Base-by-base conservation (phyloP, 2,329 filamentous ascomycete genomes). In the Fusarium nurragi region DNA sequence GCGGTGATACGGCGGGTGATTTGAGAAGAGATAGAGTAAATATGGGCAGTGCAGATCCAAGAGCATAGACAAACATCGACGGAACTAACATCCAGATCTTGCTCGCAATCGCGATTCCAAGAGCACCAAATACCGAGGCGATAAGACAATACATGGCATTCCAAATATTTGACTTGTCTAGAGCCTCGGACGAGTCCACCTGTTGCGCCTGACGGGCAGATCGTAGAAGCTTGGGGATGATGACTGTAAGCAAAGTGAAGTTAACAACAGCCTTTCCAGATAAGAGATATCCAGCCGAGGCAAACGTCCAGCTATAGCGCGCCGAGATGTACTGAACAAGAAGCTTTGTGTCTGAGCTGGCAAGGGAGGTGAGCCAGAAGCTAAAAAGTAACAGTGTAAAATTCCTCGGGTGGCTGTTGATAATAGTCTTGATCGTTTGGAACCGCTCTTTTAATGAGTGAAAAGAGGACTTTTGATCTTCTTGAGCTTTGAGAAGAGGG, bases 321-420 rank as follows among this genome's bases (percentile, higher is more conserved):
- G 78, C 82, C 0, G 82, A 84, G 61, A 84, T 83, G 63, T 83
- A 84, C 55, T 83, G 81, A 3, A 81, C 76, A 8, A 84, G 74
- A 1, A 84, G 75, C 54, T 83, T 84, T 16, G 81, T 84, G 60
- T 84, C 82, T 21, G 81, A 81, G 69, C 80, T 83, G 7, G 81
- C 82, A 16, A 84, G 75, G 13, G 81, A 80, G 2, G 81, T 80
- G 54, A 84, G 77, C 49, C 83, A 75, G 67, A 83, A 81, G 65
- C 78, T 78, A 44, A 76, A 45, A 2, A 84, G 77, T 3, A 83
- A 65, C 3, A 84, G 71, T 4, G 72, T 71, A 32, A 82, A 76
- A 67, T 82, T 83, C 7, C 73, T 74, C 3, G 79, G 76, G 28
- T 79, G 78, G 50, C 73, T 77, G 6, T 69, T 67, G 4, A 82